Conservation (phyloP, 371 early-diverging fungal species). For the Rhizopus arrhizus region DNA sequence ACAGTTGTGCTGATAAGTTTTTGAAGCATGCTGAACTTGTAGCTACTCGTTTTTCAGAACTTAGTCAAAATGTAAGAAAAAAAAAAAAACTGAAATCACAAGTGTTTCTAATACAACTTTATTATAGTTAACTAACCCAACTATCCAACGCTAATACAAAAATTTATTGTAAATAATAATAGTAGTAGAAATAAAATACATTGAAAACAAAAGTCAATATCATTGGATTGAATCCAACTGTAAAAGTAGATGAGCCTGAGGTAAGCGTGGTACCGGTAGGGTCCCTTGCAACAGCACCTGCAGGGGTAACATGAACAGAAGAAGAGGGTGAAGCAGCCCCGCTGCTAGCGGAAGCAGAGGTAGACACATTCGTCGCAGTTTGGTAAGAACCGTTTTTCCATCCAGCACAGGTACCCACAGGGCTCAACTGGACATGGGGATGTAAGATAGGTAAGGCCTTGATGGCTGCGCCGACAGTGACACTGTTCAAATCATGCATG, state of each 20-base stretch:
- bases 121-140: slow-evolving; percentile 1
- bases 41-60: slow-evolving; percentile 81
- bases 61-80: slow-evolving; percentile 42
- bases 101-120: not conserved
- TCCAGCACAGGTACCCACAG: slow-evolving; percentile 45
- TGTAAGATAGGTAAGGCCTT: slow-evolving; percentile 54
- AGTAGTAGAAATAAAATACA: slow-evolving; percentile 2
- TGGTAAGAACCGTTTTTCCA: slow-evolving; percentile 35
- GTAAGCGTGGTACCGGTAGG: slow-evolving; percentile 4
- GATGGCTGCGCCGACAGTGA: slow-evolving; percentile 64
- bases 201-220: slow-evolving; percentile 1
- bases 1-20: slow-evolving; percentile 89
- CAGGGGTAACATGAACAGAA: slow-evolving; percentile 3
- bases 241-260: not conserved
- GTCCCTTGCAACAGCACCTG: slow-evolving; percentile 13
- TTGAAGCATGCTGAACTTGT: slow-evolving; percentile 90
- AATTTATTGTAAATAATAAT: not conserved
- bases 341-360: slow-evolving; percentile 14
- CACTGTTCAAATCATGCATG: slow-evolving; percentile 58
- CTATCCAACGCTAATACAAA: slow-evolving; percentile 4
- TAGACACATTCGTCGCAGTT: slow-evolving; percentile 13
- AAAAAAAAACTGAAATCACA: not conserved
- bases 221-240: too few relatives aligned
- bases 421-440: slow-evolving; percentile 39
- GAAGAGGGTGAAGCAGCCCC: not conserved